A percentile compares a stretch with the other conserved stretches of the same genome.
phyloP scores from a whole-genome alignment of 2,329 filamentous ascomycete species.

The Pseudopithomyces chartarum region DNA sequence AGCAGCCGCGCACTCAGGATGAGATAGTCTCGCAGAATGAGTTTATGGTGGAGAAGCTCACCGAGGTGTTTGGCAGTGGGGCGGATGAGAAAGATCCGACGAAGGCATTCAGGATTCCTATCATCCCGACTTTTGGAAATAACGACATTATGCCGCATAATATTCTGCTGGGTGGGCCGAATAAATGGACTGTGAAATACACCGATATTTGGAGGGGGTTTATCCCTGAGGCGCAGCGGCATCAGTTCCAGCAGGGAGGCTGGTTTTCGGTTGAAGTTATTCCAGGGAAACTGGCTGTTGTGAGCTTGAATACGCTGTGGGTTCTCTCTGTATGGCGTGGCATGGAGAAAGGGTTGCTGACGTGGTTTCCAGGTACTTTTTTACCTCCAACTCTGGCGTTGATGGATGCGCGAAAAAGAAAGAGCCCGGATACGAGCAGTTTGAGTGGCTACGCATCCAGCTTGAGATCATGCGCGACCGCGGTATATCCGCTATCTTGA shows the following conservation, averaged over 20 bases:
- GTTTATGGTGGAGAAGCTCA: slow-evolving; percentile 75
- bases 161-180: slow-evolving; percentile 83
- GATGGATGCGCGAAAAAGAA: slow-evolving; percentile 81
- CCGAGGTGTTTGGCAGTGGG: slow-evolving; percentile 70
- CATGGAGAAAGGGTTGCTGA: slow-evolving; percentile 5
- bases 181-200: slow-evolving; percentile 81
- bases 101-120: slow-evolving; percentile 71
- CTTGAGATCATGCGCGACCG: slow-evolving; percentile 80
- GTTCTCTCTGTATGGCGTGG: slow-evolving; percentile 1
- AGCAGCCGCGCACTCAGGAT: slow-evolving; percentile 72
- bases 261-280: slow-evolving; percentile 96
- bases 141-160: slow-evolving; percentile 98
- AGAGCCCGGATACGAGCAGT: slow-evolving; percentile 90
- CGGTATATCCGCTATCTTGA: slow-evolving; percentile 92
- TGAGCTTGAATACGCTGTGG: slow-evolving; percentile 89
- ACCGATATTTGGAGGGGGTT: slow-evolving; percentile 80
- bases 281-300: slow-evolving; percentile 80
- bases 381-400: slow-evolving; percentile 88
- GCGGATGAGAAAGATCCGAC: slow-evolving; percentile 53
- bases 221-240: slow-evolving; percentile 89
- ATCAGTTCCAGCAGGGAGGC: slow-evolving; percentile 88
- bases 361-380: slow-evolving; percentile 69
- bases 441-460: slow-evolving; percentile 94
- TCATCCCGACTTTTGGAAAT: slow-evolving; percentile 91
- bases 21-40: slow-evolving; percentile 82